Evolutionary conservation across 805 yeast species (phyloP), one percentile per base, ranked within the genome.

Genomic region (Brettanomyces sp.): DNA sequence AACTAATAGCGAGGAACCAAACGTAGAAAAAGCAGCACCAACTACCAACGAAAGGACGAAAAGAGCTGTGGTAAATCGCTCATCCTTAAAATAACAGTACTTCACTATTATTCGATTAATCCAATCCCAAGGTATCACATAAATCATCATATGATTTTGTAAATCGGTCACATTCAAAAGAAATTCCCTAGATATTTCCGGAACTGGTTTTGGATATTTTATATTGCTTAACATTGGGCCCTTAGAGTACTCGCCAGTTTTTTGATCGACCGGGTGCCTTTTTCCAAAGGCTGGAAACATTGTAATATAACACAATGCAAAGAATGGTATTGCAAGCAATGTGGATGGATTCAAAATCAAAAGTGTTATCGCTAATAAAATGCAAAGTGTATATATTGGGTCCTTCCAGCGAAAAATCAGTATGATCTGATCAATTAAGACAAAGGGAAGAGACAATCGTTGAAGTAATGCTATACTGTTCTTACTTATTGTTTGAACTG

Each of bases 101-200:
- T 75, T 78, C 21, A 67, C 64, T 30, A 84, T 67, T 39, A 76
- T 46, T 53, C 68, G 63, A 21, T 71, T 66, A 4, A 77, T 43
- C 22, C 70, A 69, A 62, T 88, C 91, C 72, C 80, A 87, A 0
- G 69, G 63, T 11, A 66, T 60, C 8, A 83, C 80, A 59, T 82
- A 86, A 12, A 80, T 56, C 30, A 80, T 57, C 86, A 84, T 81
- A 56, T 80, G 82, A 58, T 88, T 88, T 57, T 88, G 96, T 48
- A 87, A 67, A 65, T 88, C 96, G 1, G 95, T 85, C 55, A 85
- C 67, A 58, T 88, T 88, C 47, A 87, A 58, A 21, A 82, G 63
- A 57, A 87, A 88, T 58, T 88, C 95, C 46, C 85, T 70, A 32
- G 90, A 80, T 43, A 85, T 69, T 60, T 87, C 88, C 4, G 90